Conservation (phyloP, 108 stramenopile genomes). For the Parietichytrium sp. region DNA sequence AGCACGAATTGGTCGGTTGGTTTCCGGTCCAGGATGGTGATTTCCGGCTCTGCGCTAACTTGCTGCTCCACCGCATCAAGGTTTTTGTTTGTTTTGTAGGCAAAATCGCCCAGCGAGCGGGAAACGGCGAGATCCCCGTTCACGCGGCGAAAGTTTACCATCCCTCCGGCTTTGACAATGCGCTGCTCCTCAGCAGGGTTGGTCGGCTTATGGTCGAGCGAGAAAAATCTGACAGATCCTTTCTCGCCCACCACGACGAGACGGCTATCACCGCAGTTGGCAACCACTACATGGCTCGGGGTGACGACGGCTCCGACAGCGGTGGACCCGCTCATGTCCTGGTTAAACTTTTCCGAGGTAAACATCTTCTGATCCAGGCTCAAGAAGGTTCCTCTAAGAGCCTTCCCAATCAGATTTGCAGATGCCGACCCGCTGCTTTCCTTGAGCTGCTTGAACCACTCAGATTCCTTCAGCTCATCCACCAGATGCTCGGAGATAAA, state of each 20-base stretch:
- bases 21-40: slow-evolving; percentile 63
- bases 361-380: slow-evolving; percentile 70
- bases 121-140: slow-evolving; percentile 86
- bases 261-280: slow-evolving; percentile 94
- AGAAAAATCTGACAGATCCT: slow-evolving; percentile 57
- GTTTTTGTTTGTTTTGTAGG: slow-evolving; percentile 75
- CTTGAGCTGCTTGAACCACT: neutral
- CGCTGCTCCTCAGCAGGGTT: slow-evolving; percentile 43
- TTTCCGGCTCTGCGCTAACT: slow-evolving; percentile 78
- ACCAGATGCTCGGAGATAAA: neutral
- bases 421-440: neutral
- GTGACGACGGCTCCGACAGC: slow-evolving; percentile 77
- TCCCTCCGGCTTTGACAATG: slow-evolving; percentile 54
- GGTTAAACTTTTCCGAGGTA: slow-evolving; percentile 39
- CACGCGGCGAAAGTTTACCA: slow-evolving; percentile 69
- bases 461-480: neutral
- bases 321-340: slow-evolving; percentile 73
- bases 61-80: slow-evolving; percentile 72
- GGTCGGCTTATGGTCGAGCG: slow-evolving; percentile 84
- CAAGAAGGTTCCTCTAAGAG: slow-evolving; percentile 69
- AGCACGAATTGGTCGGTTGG: slow-evolving; percentile 71
- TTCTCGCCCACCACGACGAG: slow-evolving; percentile 56
- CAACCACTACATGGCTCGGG: slow-evolving; percentile 78
- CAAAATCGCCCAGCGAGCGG: slow-evolving; percentile 82
- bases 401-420: slow-evolving; percentile 56